phyloP scores from a whole-genome alignment of 2,329 filamentous ascomycete genomes.

The Orbilia blumenaviensis region DNA sequence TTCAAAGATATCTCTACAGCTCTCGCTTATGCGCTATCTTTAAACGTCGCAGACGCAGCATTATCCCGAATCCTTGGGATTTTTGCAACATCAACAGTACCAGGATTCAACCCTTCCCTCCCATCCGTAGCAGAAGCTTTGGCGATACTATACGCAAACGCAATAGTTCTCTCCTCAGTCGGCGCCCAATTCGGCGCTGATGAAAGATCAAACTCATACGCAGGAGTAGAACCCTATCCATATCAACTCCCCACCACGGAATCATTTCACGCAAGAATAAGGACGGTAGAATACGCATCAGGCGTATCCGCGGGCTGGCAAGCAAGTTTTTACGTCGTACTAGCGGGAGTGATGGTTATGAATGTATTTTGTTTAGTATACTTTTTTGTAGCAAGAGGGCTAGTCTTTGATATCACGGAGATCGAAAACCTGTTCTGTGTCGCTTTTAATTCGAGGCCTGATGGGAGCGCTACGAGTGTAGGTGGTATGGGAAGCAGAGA shows the following conservation, averaged over 20 bases:
- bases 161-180: conserved; percentile 70
- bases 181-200: conserved; percentile 67
- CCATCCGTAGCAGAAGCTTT: conserved; percentile 79
- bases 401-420: conserved; percentile 49
- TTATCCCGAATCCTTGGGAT: conserved; percentile 41
- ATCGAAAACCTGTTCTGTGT: conserved; percentile 50
- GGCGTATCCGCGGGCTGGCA: conserved; percentile 71
- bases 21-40: conserved; percentile 41
- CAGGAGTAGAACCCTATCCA: conserved; percentile 59
- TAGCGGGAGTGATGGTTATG: conserved; percentile 72
- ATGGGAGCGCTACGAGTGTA: background rate
- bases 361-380: conserved; percentile 68
- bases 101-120: conserved; percentile 64
- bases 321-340: conserved; percentile 72
- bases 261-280: conserved; percentile 71
- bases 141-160: conserved; percentile 74
- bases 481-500: conserved; percentile 1
- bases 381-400: conserved; percentile 33
- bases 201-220: conserved; percentile 54
- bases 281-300: conserved; percentile 75
- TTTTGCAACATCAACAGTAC: conserved; percentile 31
- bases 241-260: conserved; percentile 61
- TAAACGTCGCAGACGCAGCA: conserved; percentile 40
- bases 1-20: conserved; percentile 50
- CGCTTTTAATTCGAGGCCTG: conserved; percentile 38